Conservation (phyloP, 768 basidiomycete species). For the Rhodotorula graminis region DNA sequence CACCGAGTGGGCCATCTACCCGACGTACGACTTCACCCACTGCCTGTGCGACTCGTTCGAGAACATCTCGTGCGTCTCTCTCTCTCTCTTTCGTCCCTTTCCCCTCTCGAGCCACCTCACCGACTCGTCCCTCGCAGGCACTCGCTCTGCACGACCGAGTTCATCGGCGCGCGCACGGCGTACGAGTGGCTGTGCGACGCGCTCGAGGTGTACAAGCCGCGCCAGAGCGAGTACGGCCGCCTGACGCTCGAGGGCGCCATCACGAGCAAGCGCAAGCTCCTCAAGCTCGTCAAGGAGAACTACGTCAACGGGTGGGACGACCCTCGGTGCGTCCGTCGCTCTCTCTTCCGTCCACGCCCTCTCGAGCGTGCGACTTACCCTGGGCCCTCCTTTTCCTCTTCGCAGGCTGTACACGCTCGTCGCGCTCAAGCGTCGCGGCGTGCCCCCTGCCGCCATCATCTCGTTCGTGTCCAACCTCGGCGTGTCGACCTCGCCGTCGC, state of each 20-base stretch:
- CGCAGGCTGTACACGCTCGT: constrained; percentile 78
- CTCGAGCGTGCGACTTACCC: neutral
- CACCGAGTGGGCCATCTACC: constrained; percentile 93
- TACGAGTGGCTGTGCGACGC: constrained; percentile 99
- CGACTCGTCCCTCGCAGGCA: constrained; percentile 56
- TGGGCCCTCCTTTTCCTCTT: no score
- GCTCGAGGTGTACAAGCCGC: constrained; percentile 93
- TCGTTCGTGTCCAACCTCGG: constrained; percentile 92
- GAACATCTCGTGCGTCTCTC: constrained; percentile 84
- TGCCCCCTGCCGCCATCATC: constrained; percentile 92
- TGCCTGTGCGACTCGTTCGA: constrained; percentile 97
- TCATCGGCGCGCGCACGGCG: constrained; percentile 88
- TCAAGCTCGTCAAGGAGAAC: constrained; percentile 74
- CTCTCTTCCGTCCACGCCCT: neutral
- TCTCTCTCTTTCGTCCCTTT: neutral
- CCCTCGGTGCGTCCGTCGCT: constrained; percentile 55
- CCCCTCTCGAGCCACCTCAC: neutral
- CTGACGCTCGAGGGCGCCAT: constrained; percentile 89
- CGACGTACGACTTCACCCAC: constrained; percentile 98
- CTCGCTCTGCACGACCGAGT: constrained; percentile 93
- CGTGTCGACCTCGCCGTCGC: constrained; percentile 76
- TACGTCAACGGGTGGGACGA: constrained; percentile 94
- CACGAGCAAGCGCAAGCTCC: constrained; percentile 93
- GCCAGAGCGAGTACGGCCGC: constrained; percentile 93
- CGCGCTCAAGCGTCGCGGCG: constrained; percentile 85